Base-by-base conservation (phyloP, 2,329 filamentous ascomycete species). In the Scorias spongiosa region DNA sequence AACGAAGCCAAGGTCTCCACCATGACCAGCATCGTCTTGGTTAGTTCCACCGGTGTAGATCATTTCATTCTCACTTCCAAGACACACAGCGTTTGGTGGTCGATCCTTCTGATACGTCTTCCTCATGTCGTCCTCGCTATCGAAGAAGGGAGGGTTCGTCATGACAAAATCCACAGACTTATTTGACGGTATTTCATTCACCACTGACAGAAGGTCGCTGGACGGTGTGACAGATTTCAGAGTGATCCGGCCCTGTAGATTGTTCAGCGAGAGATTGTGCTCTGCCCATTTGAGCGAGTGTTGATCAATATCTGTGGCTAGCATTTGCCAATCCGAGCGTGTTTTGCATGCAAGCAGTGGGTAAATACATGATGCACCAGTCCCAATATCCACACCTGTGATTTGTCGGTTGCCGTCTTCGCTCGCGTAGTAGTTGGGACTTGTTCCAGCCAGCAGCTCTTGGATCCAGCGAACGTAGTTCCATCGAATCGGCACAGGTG, bases 131-230 rank as follows among this genome's bases (percentile, higher is more conserved):
- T 71, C 63, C 2, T 73, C 65, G 0, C 84, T 87, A n/a, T 70
- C 63, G 66, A 95, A 96, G 65, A 98, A 98, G 0, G 91, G 91
- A 0, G 91, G 91, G 52, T 98, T 98, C 50, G 82, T 89, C 78
- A 96, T 93, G 46, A 76, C 78, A 59, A 96, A 95, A 57, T 89
- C 80, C 38, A 93, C 68, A 15, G 32, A 36, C 2, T 67, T 70
- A 9, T 56, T 48, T n/a, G 74, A 57, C 17, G 60, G 62, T 1
- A 79, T 56, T 0, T 69, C 68, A 34, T 77, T 66, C 0, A 86
- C 57, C 11, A 12, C 15, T 0, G 82, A 79, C 5, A 96, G 70
- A 1, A 95, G 64, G 0, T 66, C 53, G 30, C 72, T 74, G 0
- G 65, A 57, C 0, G 65, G 60, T 1, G 77, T 78, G 0, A 78